Evolutionary conservation across 805 yeast genomes (phyloP).

Genomic region (Tetrapisispora taiwanensis): DNA sequence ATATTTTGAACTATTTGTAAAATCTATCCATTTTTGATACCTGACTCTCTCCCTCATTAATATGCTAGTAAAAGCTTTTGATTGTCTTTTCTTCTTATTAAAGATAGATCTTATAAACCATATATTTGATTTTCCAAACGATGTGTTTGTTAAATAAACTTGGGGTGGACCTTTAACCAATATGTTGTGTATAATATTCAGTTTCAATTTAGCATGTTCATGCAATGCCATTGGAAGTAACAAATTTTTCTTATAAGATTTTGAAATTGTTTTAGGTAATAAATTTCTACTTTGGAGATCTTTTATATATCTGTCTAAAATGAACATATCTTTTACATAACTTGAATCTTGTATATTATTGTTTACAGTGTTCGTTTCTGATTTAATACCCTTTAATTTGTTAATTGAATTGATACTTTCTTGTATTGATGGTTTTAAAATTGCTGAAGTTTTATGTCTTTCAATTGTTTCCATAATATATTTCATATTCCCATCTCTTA

Average conservation of each 20-base stretch:
- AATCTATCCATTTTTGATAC: slow-evolving; percentile 17
- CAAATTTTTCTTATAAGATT: slow-evolving; percentile 10
- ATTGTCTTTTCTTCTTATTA: slow-evolving; percentile 21
- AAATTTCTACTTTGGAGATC: slow-evolving; percentile 7
- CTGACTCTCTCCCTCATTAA: slow-evolving; percentile 15
- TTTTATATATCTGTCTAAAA: slow-evolving; percentile 13
- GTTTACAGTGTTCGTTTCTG: background rate
- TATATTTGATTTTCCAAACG: slow-evolving; percentile 18
- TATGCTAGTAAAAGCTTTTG: slow-evolving; percentile 15
- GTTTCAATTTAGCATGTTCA: slow-evolving; percentile 10
- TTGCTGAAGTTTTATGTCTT: background rate
- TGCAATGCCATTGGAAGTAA: slow-evolving; percentile 24
- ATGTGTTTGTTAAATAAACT: slow-evolving; percentile 14
- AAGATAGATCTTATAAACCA: slow-evolving; percentile 26
- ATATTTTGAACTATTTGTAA: slow-evolving; percentile 8
- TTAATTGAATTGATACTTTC: too few relatives aligned
- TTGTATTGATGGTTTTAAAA: background rate
- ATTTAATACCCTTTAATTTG: background rate
- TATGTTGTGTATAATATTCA: slow-evolving; percentile 13
- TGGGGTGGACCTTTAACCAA: slow-evolving; percentile 22
- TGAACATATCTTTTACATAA: slow-evolving; percentile 7
- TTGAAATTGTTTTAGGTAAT: slow-evolving; percentile 12
- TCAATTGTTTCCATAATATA: background rate
- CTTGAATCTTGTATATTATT: slow-evolving; percentile 5
- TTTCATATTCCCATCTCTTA: slow-evolving; percentile 3